Evolutionary conservation across 495 filamentous ascomycete species (phyloP).

Genomic region (Aspergillus hancockii): DNA sequence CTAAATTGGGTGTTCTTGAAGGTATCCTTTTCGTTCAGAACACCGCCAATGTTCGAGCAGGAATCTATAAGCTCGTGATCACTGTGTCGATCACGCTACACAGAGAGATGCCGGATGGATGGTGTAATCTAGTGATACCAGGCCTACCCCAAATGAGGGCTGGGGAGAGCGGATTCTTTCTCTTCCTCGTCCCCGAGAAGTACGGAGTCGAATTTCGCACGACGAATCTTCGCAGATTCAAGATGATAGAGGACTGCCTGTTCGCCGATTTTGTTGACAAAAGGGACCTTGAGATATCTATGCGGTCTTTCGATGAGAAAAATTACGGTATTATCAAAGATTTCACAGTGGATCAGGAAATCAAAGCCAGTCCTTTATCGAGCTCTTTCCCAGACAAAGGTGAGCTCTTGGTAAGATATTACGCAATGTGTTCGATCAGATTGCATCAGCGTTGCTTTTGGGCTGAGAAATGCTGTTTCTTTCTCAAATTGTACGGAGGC

Average conservation of each 20-base stretch:
- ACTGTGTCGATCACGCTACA: slow-evolving; percentile 20
- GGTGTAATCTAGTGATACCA: slow-evolving; percentile 32
- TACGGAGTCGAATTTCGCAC: slow-evolving; percentile 39
- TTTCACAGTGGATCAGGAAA: slow-evolving; percentile 34
- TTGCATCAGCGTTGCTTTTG: slow-evolving; percentile 35
- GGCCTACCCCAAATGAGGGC: slow-evolving; percentile 31
- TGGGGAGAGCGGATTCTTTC: slow-evolving; percentile 30
- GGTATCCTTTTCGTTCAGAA: slow-evolving; percentile 26
- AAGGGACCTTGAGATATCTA: slow-evolving; percentile 28
- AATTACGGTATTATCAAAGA: slow-evolving; percentile 36
- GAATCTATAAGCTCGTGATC: slow-evolving; percentile 27
- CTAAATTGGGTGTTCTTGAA: slow-evolving; percentile 23
- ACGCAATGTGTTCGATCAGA: slow-evolving; percentile 34
- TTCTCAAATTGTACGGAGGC: slow-evolving; percentile 34
- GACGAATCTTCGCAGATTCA: slow-evolving; percentile 27
- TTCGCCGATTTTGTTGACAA: slow-evolving; percentile 33
- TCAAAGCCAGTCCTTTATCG: slow-evolving; percentile 18
- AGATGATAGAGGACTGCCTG: slow-evolving; percentile 34
- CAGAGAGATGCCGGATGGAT: slow-evolving; percentile 25
- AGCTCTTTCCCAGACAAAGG: neutral
- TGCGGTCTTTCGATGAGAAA: slow-evolving; percentile 30
- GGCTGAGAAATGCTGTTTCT: slow-evolving; percentile 35
- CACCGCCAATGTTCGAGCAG: slow-evolving; percentile 12
- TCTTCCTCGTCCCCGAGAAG: slow-evolving; percentile 30
- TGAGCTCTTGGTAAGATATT: slow-evolving; percentile 21